Percentiles rank a stretch among this genome's conserved stretches.
phyloP scores from a whole-genome alignment of 2,329 filamentous ascomycete species.

The Cladosporium halotolerans region DNA sequence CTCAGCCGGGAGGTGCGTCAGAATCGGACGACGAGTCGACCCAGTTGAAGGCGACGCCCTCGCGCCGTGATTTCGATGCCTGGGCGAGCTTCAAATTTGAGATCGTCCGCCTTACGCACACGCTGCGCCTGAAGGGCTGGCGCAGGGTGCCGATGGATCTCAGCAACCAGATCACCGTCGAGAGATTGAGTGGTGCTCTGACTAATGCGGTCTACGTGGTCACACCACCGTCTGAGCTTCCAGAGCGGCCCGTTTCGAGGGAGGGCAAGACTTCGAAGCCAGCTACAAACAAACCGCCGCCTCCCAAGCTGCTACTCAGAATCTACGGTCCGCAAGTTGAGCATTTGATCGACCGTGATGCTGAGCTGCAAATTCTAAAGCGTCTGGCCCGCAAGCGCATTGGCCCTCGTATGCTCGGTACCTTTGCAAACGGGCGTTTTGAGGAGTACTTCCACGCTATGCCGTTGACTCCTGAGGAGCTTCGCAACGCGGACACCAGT shows the following conservation, averaged over 20 bases:
- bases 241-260: constrained; percentile 30
- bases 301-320: constrained; percentile 73
- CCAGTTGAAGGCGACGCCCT: constrained; percentile 22
- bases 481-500: constrained; percentile 76
- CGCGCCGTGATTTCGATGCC: constrained; percentile 45
- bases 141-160: constrained; percentile 68
- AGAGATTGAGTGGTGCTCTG: constrained; percentile 79
- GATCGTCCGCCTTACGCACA: constrained; percentile 83
- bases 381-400: constrained; percentile 88
- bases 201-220: constrained; percentile 98
- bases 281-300: constrained; percentile 42
- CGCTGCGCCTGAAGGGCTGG: constrained; percentile 86
- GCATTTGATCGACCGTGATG: constrained; percentile 88
- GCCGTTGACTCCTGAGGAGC: constrained; percentile 67
- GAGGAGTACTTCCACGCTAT: constrained; percentile 88
- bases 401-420: constrained; percentile 82
- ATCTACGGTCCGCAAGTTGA: constrained; percentile 95
- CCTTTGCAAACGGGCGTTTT: constrained; percentile 90
- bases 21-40: constrained; percentile 44
- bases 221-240: constrained; percentile 64
- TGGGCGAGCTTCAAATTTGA: constrained; percentile 90
- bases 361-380: constrained; percentile 77
- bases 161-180: constrained; percentile 62
- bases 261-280: constrained; percentile 29
- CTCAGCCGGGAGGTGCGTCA: constrained; percentile 57